These are phyloP conservation scores for Tephrocybe sp. DNA, from an alignment of 768 basidiomycete genomes.

Conservation along the genomic window DNA sequence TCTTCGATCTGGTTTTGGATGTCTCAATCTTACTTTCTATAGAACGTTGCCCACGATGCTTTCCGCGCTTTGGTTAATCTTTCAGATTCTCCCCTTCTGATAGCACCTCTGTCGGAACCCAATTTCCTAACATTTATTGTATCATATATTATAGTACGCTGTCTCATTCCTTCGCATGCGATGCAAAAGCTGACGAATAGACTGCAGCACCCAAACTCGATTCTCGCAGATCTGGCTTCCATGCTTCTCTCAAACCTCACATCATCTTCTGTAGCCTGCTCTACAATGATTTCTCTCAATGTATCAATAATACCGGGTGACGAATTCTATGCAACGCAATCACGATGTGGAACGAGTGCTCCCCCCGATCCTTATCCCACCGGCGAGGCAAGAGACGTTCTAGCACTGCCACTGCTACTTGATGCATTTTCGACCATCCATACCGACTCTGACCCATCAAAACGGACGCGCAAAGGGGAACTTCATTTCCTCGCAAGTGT, in stretches of 20 bases:
- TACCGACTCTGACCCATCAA: conserved; percentile 46
- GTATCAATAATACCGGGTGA: conserved; percentile 59
- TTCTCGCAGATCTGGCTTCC: conserved; percentile 91
- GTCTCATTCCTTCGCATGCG: conserved; percentile 14
- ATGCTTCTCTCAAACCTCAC: conserved; percentile 98
- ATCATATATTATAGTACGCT: conserved; percentile 88
- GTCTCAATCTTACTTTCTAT: conserved; percentile 14
- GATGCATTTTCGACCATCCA: conserved; percentile 78
- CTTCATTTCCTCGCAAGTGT: conserved; percentile 93
- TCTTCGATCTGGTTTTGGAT: background rate
- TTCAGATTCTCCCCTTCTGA: conserved; percentile 76
- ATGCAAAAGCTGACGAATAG: conserved; percentile 4
- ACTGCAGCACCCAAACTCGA: conserved; percentile 80
- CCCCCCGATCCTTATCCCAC: conserved; percentile 72
- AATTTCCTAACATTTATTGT: conserved; percentile 79
- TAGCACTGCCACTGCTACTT: conserved; percentile 78
- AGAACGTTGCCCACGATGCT: conserved; percentile 94
- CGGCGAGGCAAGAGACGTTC: conserved; percentile 49
- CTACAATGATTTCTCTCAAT: conserved; percentile 60
- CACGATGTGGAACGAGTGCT: conserved; percentile 77
- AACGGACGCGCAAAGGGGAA: conserved; percentile 66
- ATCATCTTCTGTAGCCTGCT: conserved; percentile 67
- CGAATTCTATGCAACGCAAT: conserved; percentile 70
- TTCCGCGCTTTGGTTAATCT: conserved; percentile 93
- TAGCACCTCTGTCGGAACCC: conserved; percentile 65